Conservation (phyloP, 768 basidiomycete genomes). For the Pleurotus citrinopileatus region DNA sequence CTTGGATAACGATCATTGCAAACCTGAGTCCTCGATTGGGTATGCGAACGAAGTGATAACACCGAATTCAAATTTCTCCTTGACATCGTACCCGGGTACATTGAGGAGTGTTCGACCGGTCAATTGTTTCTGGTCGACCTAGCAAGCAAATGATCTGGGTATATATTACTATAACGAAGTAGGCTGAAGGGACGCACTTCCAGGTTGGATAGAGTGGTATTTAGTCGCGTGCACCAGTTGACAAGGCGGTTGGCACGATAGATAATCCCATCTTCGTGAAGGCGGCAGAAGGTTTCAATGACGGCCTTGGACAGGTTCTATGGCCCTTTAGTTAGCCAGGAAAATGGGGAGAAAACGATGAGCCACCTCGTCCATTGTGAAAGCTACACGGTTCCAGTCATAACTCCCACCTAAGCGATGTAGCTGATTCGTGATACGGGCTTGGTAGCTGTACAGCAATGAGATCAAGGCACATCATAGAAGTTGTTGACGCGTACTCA, state of each 20-base stretch:
- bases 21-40: conserved; percentile 81
- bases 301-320: conserved; percentile 84
- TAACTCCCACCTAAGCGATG: conserved; percentile 87
- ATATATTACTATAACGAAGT: not conserved
- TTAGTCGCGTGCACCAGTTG: conserved; percentile 96
- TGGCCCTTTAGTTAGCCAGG: conserved; percentile 1
- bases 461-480: not conserved
- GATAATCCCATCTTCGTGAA: conserved; percentile 89
- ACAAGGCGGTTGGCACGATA: conserved; percentile 97
- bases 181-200: conserved; percentile 52
- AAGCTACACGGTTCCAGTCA: conserved; percentile 93
- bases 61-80: conserved; percentile 96
- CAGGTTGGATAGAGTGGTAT: conserved; percentile 96
- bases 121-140: conserved; percentile 93
- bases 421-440: conserved; percentile 88
- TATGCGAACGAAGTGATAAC: conserved; percentile 97
- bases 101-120: conserved; percentile 80
- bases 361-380: conserved; percentile 87
- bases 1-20: conserved; percentile 16
- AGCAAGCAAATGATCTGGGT: not conserved
- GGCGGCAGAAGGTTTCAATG: conserved; percentile 82
- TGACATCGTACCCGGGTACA: conserved; percentile 93
- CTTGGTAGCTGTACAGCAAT: conserved; percentile 83
- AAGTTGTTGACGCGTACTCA: conserved; percentile 53
- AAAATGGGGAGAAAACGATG: conserved; percentile 13